A percentile compares a stretch with the other conserved stretches of the same genome.
Conservation (phyloP, 331 rosid genomes). For the Quercus tomentella region DNA sequence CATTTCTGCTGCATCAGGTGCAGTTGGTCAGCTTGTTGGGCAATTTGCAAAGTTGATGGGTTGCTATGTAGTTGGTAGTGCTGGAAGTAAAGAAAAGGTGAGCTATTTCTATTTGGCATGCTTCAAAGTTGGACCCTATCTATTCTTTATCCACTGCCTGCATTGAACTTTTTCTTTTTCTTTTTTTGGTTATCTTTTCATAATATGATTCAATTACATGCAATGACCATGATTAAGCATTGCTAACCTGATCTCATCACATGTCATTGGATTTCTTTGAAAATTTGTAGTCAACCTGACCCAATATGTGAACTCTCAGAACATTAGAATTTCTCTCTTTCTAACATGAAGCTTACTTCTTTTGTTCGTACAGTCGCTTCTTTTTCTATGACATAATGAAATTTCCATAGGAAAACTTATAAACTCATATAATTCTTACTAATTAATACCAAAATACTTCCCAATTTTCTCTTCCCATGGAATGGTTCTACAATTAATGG, state of each 20-base stretch:
- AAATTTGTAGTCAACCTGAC: neutral
- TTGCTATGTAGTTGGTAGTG: neutral
- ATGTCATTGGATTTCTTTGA: neutral
- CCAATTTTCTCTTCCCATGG: neutral
- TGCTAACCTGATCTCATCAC: neutral
- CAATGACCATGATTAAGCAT: neutral
- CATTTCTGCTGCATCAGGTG: neutral
- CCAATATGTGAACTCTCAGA: neutral
- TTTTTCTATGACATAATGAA: too few species aligned
- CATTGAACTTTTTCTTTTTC: neutral
- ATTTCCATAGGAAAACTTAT: neutral
- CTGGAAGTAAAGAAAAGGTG: neutral
- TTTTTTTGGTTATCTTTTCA: neutral
- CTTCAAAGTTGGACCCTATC: neutral
- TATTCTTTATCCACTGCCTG: neutral
- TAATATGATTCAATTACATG: neutral
- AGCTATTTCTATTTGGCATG: neutral
- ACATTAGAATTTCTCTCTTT: neutral
- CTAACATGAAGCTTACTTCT: neutral
- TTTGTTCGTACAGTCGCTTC: neutral
- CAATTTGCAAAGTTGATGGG: neutral
- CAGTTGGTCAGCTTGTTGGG: constrained; percentile 1
- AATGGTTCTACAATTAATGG: neutral
- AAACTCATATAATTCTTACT: neutral
- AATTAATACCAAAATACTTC: neutral